Evolutionary conservation across 768 basidiomycete genomes (phyloP).

Genomic region (Boletus rubropictus): DNA sequence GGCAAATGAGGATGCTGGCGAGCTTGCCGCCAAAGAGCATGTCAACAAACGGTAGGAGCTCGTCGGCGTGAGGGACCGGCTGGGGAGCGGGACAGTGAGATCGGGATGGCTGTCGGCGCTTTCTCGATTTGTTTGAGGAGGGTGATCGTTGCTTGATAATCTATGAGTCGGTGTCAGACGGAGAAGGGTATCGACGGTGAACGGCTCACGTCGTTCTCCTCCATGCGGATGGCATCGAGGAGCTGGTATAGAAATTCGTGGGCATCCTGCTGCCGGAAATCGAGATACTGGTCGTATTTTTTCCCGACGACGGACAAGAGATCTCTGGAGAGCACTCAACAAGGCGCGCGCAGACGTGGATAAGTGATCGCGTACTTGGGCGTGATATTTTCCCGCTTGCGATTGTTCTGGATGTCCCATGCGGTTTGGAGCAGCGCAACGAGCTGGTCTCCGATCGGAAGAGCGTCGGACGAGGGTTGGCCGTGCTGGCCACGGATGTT

Average conservation of each 20-base stretch:
- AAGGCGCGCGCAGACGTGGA: background rate
- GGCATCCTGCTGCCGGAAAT: constrained; percentile 93
- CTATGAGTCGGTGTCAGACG: constrained; percentile 34
- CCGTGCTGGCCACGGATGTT: constrained; percentile 54
- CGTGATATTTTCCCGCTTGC: constrained; percentile 49
- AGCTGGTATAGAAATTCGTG: constrained; percentile 90
- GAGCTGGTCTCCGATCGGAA: constrained; percentile 71
- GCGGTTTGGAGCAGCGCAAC: constrained; percentile 52
- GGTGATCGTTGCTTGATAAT: constrained; percentile 66
- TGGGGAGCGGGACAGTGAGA: background rate
- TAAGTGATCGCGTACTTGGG: constrained; percentile 50
- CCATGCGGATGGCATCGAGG: constrained; percentile 90
- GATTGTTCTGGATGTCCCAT: constrained; percentile 56
- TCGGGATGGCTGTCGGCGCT: constrained; percentile 9
- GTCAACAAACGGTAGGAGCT: constrained; percentile 72
- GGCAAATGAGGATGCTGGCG: constrained; percentile 89
- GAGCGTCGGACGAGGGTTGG: constrained; percentile 47
- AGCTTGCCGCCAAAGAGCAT: constrained; percentile 88
- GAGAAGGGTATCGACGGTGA: background rate
- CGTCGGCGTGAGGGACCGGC: constrained; percentile 28
- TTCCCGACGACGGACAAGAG: constrained; percentile 63
- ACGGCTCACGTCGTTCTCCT: constrained; percentile 77
- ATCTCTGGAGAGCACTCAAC: constrained; percentile 35
- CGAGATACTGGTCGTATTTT: constrained; percentile 92
- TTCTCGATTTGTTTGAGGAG: constrained; percentile 38